These are phyloP conservation scores for Quercus gilva DNA, from an alignment of 306 rosid genomes.

Conservation along the genomic window DNA sequence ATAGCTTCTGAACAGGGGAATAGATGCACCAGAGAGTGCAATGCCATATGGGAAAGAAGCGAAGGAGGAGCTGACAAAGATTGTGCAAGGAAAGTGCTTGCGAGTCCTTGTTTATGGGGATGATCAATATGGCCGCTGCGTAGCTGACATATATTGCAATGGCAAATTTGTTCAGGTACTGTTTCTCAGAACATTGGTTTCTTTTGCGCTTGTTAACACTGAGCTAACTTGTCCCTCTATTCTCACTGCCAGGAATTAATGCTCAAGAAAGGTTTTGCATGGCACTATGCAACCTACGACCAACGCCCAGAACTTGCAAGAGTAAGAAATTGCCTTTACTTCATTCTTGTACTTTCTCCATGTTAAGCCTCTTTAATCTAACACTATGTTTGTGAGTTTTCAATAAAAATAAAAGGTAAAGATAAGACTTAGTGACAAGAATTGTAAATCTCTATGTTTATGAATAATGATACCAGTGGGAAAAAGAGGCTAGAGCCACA, in stretches of 20 bases:
- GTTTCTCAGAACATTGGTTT: not conserved
- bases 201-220: not conserved
- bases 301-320: constrained; percentile 57
- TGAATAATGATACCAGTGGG: constrained; percentile 55
- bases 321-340: constrained; percentile 32
- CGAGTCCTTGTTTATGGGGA: constrained; percentile 68
- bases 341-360: not conserved
- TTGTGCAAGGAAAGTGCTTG: constrained; percentile 66
- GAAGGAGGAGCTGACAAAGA: constrained; percentile 56
- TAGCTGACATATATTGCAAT: constrained; percentile 73
- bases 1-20: constrained; percentile 53
- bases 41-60: constrained; percentile 94
- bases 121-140: constrained; percentile 80
- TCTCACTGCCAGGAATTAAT: constrained; percentile 57
- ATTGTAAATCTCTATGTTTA: not conserved
- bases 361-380: not conserved
- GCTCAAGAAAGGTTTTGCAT: constrained; percentile 88
- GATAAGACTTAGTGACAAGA: too few species aligned
- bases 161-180: constrained; percentile 75
- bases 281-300: constrained; percentile 88
- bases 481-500: constrained; percentile 54
- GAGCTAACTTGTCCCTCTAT: constrained; percentile 4
- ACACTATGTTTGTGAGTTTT: too few species aligned
- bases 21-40: constrained; percentile 80
- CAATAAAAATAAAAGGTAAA: too few species aligned